phyloP scores from a whole-genome alignment of 2,329 filamentous ascomycete genomes.

The Clonostachys rosea region DNA sequence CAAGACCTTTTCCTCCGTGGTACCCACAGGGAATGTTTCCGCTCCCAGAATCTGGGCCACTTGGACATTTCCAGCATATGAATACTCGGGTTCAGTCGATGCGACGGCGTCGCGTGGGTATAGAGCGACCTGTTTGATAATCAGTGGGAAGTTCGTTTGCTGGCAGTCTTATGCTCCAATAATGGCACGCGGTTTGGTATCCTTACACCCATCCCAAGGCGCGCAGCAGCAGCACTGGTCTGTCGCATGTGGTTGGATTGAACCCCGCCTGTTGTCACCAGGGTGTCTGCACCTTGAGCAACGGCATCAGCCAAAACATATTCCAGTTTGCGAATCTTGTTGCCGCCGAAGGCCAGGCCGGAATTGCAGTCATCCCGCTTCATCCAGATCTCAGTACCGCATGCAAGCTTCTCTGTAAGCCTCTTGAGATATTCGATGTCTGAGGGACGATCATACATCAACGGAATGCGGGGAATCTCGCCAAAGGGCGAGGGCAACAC shows the following conservation, averaged over 20 bases:
- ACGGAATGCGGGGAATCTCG: constrained; percentile 4
- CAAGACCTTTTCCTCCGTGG: background rate
- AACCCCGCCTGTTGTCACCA: constrained; percentile 25
- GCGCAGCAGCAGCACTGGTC: constrained; percentile 21
- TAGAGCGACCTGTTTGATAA: background rate
- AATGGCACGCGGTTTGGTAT: no score
- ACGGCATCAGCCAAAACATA: constrained; percentile 25
- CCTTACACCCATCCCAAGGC: constrained; percentile 12
- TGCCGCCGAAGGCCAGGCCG: constrained; percentile 25
- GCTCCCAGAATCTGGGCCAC: constrained; percentile 8
- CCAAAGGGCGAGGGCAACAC: constrained; percentile 1
- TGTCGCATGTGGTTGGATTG: constrained; percentile 28
- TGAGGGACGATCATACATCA: constrained; percentile 4
- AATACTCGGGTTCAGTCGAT: constrained; percentile 2
- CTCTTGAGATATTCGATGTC: constrained; percentile 4
- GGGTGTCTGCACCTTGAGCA: constrained; percentile 13
- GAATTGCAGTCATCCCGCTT: constrained; percentile 14
- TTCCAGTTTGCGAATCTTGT: constrained; percentile 29
- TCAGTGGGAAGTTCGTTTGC: background rate
- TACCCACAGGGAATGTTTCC: constrained; percentile 4
- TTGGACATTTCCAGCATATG: constrained; percentile 9
- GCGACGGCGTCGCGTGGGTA: background rate
- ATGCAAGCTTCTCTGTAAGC: background rate
- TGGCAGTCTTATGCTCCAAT: constrained; percentile 3
- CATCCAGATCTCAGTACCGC: constrained; percentile 2